These are phyloP conservation scores for Entomortierella beljakovae DNA, from an alignment of 192 early-diverging fungal species.

Conservation along the genomic window DNA sequence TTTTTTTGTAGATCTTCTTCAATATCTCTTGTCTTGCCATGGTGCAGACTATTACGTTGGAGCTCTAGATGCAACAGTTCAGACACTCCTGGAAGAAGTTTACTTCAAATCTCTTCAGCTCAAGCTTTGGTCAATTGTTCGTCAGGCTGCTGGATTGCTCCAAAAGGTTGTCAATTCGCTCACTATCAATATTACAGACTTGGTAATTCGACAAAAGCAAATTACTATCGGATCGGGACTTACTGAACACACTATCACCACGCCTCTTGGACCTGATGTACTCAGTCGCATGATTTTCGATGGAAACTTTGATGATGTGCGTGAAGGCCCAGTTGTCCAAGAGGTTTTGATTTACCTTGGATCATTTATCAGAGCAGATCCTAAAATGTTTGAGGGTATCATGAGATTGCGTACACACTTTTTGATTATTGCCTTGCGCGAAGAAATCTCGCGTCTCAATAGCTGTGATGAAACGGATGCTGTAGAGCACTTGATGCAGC, in stretches of 20 bases:
- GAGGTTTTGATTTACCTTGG: constrained; percentile 87
- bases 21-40: constrained; percentile 80
- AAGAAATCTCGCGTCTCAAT: constrained; percentile 82
- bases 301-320: constrained; percentile 77
- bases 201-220: constrained; percentile 82
- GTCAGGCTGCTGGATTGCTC: constrained; percentile 81
- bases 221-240: constrained; percentile 81
- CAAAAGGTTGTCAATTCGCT: constrained; percentile 80
- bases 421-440: constrained; percentile 87
- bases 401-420: constrained; percentile 84
- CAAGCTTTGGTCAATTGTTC: constrained; percentile 84
- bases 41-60: constrained; percentile 68
- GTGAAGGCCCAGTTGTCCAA: constrained; percentile 86
- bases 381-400: constrained; percentile 84
- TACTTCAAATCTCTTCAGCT: constrained; percentile 81
- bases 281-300: constrained; percentile 74
- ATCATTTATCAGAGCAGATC: constrained; percentile 74
- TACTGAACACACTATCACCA: constrained; percentile 74
- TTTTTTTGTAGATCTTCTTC: constrained; percentile 67
- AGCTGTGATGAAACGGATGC: constrained; percentile 83
- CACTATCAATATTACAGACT: constrained; percentile 83
- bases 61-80: constrained; percentile 64
- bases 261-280: constrained; percentile 76
- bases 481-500: constrained; percentile 82
- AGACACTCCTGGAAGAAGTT: constrained; percentile 81